A percentile compares a stretch with the other conserved stretches of the same genome.
These are phyloP conservation scores for Torulaspora pretoriensis DNA, from an alignment of 1,139 yeast species.

Conservation along the genomic window DNA sequence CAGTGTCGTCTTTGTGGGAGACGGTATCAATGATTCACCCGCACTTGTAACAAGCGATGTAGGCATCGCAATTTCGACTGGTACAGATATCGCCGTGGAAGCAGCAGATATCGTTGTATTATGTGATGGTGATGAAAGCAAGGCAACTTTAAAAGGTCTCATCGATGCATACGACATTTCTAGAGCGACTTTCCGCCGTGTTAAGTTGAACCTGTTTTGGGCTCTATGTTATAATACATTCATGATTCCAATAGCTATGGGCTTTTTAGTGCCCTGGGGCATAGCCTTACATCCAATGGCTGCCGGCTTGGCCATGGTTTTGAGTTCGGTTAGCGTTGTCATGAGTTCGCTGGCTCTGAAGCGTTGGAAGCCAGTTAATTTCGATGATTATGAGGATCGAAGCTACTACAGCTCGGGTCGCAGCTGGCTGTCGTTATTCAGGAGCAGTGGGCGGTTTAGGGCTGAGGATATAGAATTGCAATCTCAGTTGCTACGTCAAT, in stretches of 20 bases:
- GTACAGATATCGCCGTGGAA: conserved; percentile 94
- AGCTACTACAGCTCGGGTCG: not conserved
- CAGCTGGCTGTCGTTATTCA: conserved; percentile 1
- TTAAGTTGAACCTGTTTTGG: conserved; percentile 79
- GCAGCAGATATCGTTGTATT: conserved; percentile 90
- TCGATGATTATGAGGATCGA: not conserved
- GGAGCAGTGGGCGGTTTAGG: not conserved
- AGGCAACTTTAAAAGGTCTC: conserved; percentile 56
- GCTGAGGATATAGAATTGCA: conserved; percentile 13
- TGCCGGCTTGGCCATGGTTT: conserved; percentile 92
- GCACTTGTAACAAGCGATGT: conserved; percentile 85
- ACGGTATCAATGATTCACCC: conserved; percentile 95
- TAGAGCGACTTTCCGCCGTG: conserved; percentile 62
- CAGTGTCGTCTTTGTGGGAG: conserved; percentile 84
- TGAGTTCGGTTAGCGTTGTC: conserved; percentile 87
- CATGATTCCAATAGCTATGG: conserved; percentile 97
- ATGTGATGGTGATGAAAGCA: conserved; percentile 29
- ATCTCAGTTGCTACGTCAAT: conserved; percentile 1
- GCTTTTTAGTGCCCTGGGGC: conserved; percentile 73
- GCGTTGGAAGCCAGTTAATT: conserved; percentile 50
- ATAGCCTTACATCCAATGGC: conserved; percentile 79
- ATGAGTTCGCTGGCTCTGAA: conserved; percentile 69
- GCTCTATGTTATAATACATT: conserved; percentile 79
- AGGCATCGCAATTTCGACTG: conserved; percentile 88
- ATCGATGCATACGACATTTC: conserved; percentile 73